Evolutionary conservation across 1,284 basidiomycete species (phyloP).

Genomic region (Paramarasmius palmivorus): DNA sequence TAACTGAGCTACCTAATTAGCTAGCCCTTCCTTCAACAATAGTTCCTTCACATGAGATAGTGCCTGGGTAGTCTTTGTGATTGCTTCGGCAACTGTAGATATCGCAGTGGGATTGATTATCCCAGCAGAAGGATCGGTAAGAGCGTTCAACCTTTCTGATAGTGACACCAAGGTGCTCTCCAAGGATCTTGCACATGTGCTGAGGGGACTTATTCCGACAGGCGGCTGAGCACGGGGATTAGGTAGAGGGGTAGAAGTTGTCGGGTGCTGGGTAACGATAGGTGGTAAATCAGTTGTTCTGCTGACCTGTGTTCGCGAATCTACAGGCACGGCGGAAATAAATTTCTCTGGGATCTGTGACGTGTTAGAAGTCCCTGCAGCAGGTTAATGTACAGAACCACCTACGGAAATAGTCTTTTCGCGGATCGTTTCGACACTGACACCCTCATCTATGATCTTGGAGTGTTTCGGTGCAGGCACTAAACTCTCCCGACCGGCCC

Average conservation of each 20-base stretch:
- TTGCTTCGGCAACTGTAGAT: slow-evolving; percentile 66
- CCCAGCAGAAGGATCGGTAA: slow-evolving; percentile 38
- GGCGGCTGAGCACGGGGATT: neutral
- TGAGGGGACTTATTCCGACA: slow-evolving; percentile 28
- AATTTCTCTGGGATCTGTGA: no score
- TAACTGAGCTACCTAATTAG: neutral
- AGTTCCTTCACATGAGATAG: slow-evolving; percentile 60
- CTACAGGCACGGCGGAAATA: no score
- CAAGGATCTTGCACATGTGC: slow-evolving; percentile 46
- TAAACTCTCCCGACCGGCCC: slow-evolving; percentile 49
- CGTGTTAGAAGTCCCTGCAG: neutral
- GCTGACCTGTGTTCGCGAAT: neutral
- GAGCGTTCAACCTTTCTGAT: slow-evolving; percentile 48
- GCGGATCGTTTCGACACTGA: no score
- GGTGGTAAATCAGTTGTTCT: neutral
- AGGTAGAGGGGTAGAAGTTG: neutral
- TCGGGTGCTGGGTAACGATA: neutral
- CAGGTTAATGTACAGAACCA: no score
- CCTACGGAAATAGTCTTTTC: no score
- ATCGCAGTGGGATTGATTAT: slow-evolving; percentile 48
- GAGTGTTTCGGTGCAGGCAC: slow-evolving; percentile 34
- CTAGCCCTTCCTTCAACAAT: slow-evolving; percentile 35
- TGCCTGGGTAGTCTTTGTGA: slow-evolving; percentile 64
- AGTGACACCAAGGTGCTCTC: slow-evolving; percentile 54
- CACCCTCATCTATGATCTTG: neutral